A percentile compares a stretch with the other conserved stretches of the same genome.
Conservation (phyloP, 129 eudicot genomes). For the Escallonia rubra region DNA sequence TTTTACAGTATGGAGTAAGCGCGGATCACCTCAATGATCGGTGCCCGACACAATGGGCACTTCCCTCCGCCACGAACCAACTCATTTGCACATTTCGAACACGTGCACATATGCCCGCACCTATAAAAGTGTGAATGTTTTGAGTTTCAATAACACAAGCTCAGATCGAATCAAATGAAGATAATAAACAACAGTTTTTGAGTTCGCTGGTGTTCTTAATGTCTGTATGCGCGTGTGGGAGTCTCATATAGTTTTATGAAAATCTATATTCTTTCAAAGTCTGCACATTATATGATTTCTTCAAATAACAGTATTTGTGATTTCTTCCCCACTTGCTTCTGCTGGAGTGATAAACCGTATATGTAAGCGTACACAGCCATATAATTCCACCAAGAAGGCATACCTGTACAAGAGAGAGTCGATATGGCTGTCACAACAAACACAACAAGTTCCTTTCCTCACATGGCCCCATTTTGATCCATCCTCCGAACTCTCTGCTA, state of each 20-base stretch:
- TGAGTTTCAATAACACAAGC: background rate
- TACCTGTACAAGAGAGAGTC: constrained; percentile 98
- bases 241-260: too few species aligned
- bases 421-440: constrained; percentile 95
- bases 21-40: constrained; percentile 91
- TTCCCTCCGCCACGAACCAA: constrained; percentile 93
- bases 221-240: background rate
- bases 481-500: constrained; percentile 86
- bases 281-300: background rate
- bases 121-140: constrained; percentile 22
- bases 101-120: constrained; percentile 99
- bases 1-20: constrained; percentile 97
- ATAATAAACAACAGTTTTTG: background rate
- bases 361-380: too few species aligned
- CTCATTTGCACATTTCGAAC: constrained; percentile 95
- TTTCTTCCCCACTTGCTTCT: background rate
- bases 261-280: too few species aligned
- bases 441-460: constrained; percentile 91
- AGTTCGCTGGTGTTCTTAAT: too few species aligned
- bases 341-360: background rate
- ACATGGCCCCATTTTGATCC: constrained; percentile 92
- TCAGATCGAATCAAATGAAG: background rate
- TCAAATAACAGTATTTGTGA: background rate
- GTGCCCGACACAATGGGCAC: constrained; percentile 98
- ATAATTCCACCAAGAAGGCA: background rate